A percentile compares a stretch with the other conserved stretches of the same genome.
phyloP scores from a whole-genome alignment of 2,329 filamentous ascomycete species.

The Colletotrichum liriopes region DNA sequence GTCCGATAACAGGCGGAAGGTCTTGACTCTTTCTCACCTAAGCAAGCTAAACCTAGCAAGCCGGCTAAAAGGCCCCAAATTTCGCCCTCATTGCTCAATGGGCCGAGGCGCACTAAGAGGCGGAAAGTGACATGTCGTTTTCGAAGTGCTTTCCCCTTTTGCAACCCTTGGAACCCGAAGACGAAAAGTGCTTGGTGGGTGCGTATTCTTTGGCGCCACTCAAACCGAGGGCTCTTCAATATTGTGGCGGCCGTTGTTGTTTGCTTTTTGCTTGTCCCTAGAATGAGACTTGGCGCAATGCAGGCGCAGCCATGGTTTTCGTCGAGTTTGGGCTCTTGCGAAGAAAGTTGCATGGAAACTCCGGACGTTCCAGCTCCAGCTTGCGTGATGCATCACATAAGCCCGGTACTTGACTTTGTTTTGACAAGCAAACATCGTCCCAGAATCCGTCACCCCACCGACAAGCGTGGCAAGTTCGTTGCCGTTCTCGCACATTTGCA shows the following conservation, averaged over 20 bases:
- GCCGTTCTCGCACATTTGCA: slow-evolving; percentile 9
- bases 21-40: background rate
- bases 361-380: background rate
- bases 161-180: background rate
- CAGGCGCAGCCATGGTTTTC: slow-evolving; percentile 3
- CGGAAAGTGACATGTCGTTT: slow-evolving; percentile 29
- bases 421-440: slow-evolving; percentile 2
- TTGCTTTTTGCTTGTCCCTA: slow-evolving; percentile 12
- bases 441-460: background rate
- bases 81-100: background rate
- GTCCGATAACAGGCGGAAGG: background rate
- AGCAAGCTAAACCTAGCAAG: slow-evolving; percentile 7
- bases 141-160: slow-evolving; percentile 2
- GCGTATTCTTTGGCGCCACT: slow-evolving; percentile 9
- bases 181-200: slow-evolving; percentile 10
- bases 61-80: background rate
- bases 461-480: slow-evolving; percentile 6
- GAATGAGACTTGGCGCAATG: slow-evolving; percentile 27
- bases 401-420: background rate
- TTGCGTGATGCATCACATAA: slow-evolving; percentile 14
- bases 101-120: background rate
- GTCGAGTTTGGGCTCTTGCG: background rate
- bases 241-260: slow-evolving; percentile 17
- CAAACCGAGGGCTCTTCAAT: slow-evolving; percentile 7
- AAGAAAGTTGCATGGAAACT: background rate